Conservation (phyloP, 2,329 filamentous ascomycete genomes). For the Escovopsis sp. region DNA sequence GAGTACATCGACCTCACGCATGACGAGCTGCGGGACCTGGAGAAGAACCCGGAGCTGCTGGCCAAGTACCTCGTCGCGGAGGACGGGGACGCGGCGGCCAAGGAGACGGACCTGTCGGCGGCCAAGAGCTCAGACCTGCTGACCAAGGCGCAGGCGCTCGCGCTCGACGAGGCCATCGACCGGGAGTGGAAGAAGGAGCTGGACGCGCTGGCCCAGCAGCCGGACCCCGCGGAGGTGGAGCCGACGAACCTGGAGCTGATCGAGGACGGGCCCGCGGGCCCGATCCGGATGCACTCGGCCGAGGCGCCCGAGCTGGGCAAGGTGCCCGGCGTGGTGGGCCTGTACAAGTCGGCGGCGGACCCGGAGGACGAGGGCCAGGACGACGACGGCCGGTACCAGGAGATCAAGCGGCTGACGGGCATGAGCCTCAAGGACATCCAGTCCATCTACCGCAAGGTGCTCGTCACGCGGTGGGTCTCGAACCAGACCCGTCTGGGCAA, state of each 20-base stretch:
- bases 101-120: conserved; percentile 11
- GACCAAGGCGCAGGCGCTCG: conserved; percentile 20
- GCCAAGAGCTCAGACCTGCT: conserved; percentile 14
- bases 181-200: conserved; percentile 24
- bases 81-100: conserved; percentile 11
- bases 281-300: conserved; percentile 23
- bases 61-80: conserved; percentile 23
- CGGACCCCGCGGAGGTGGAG: conserved; percentile 17
- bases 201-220: conserved; percentile 17
- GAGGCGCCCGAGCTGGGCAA: conserved; percentile 36
- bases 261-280: conserved; percentile 21
- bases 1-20: conserved; percentile 35
- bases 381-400: conserved; percentile 33
- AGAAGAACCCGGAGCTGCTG: conserved; percentile 25
- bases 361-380: conserved; percentile 36
- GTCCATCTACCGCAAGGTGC: conserved; percentile 49
- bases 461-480: conserved; percentile 60
- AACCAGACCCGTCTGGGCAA: conserved; percentile 98
- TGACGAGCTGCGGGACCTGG: conserved; percentile 28
- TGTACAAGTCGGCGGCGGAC: conserved; percentile 34
- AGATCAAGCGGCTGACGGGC: conserved; percentile 40
- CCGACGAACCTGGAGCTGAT: conserved; percentile 23
- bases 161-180: conserved; percentile 23
- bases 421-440: conserved; percentile 37
- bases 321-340: conserved; percentile 36